Base-by-base conservation (phyloP, 495 filamentous ascomycete species). In the Penicillium silybi region DNA sequence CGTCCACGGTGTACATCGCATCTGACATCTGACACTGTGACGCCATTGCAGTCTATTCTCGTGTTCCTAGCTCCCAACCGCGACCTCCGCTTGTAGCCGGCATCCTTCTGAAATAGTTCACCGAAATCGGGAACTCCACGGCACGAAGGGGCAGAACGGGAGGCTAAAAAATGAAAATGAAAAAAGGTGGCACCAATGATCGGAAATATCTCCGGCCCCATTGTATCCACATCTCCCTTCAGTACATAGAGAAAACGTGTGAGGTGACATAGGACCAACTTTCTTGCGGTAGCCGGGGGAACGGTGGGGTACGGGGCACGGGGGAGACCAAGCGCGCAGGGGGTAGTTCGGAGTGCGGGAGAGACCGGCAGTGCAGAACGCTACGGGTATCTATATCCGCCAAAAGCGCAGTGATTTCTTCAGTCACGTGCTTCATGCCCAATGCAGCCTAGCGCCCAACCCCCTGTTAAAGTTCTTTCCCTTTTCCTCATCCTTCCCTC, bases 71-170 rank as follows among this genome's bases (percentile, higher is more conserved):
- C 4, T 20, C 8, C 16, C 9, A 37, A 37, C 11, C 11, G 34
- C 11, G 34, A 16, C 41, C 25, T 46, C 57, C 57, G 57, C 56
- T 32, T 29, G 16, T 47, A 50, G n/a, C 50, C 61, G 52, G 46
- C 13, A 37, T 16, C 2, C 45, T 57, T 35, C 62, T 63, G 10
- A 56, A 63, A 60, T 43, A 46, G 59, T 51, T 65, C 62, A 65
- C 62, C 62, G 62, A 58, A 46, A 61, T 45, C 47, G 50, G 58
- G 48, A 56, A 41, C 41, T 50, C 34, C 16, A 52, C 58, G 51
- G 55, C 7, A 41, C 7, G n/a, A 23, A 49, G 18, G 41, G 51
- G 53, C 54, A 57, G 54, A 52, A 52, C 27, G 43, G 27, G 19
- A 29, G 17, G 13, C 29, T n/a, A 22, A 16, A 48, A 23, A 32